These are phyloP conservation scores for Leccinellum luteum DNA, from an alignment of 768 basidiomycete genomes.

Conservation along the genomic window DNA sequence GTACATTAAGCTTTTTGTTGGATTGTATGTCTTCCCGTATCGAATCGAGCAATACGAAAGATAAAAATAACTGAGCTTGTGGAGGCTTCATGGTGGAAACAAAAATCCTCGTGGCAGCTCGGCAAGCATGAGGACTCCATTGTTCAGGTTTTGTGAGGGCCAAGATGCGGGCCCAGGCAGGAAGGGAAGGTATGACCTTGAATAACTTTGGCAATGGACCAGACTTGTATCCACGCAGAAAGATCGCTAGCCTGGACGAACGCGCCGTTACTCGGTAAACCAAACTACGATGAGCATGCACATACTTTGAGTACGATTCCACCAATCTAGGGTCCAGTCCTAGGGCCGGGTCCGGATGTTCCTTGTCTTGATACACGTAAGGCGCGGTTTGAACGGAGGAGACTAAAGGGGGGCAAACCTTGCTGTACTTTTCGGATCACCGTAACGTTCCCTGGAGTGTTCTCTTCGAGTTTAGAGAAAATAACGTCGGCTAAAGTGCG, in stretches of 20 bases:
- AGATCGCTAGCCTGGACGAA: conserved; percentile 67
- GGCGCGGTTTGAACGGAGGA: neutral
- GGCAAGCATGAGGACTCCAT: conserved; percentile 95
- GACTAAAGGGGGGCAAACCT: conserved; percentile 36
- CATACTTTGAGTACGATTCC: conserved; percentile 90
- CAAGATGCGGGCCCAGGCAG: conserved; percentile 93
- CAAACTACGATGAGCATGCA: conserved; percentile 8
- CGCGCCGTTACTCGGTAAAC: conserved; percentile 5
- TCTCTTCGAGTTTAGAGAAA: conserved; percentile 83
- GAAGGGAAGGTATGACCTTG: conserved; percentile 95
- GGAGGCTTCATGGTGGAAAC: conserved; percentile 96
- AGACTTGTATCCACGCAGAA: conserved; percentile 87
- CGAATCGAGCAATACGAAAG: conserved; percentile 87
- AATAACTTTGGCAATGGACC: conserved; percentile 95
- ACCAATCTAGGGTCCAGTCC: conserved; percentile 92
- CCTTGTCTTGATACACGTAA: conserved; percentile 37
- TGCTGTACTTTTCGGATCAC: conserved; percentile 60
- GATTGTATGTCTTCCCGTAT: conserved; percentile 84
- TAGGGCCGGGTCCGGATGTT: conserved; percentile 73
- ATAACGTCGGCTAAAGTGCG: conserved; percentile 96
- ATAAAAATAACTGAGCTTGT: conserved; percentile 89
- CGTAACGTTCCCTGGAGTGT: conserved; percentile 46
- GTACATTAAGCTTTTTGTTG: conserved; percentile 87
- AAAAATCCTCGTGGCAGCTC: conserved; percentile 92
- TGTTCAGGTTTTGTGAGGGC: conserved; percentile 88